Evolutionary conservation across 768 basidiomycete species (phyloP).

Genomic region (Postia placenta): DNA sequence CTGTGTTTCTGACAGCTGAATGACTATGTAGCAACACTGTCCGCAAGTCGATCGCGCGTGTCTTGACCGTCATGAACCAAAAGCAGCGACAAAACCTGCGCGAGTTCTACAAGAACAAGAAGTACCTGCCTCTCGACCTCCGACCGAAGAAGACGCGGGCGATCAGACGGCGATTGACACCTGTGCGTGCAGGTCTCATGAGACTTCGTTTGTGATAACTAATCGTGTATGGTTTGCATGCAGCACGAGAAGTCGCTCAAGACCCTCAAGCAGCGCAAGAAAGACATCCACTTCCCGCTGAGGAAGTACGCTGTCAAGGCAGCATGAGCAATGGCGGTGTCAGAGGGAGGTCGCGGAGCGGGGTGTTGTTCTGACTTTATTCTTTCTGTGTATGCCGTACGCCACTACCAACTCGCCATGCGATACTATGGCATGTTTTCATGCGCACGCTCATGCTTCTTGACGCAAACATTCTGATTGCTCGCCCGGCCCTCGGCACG

Average conservation of each 20-base stretch:
- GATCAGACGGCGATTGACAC: slow-evolving; percentile 91
- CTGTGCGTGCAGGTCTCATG: slow-evolving; percentile 42
- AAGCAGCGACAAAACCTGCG: slow-evolving; percentile 95
- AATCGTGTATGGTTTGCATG: slow-evolving; percentile 4
- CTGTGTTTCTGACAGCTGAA: background rate
- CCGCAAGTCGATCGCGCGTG: slow-evolving; percentile 98
- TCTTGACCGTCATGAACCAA: slow-evolving; percentile 97
- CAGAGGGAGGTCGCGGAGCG: slow-evolving; percentile 15
- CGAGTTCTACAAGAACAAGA: slow-evolving; percentile 97
- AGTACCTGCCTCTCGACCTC: slow-evolving; percentile 94
- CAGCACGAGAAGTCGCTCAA: slow-evolving; percentile 81
- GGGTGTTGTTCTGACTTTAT: slow-evolving; percentile 22
- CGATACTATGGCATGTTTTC: slow-evolving; percentile 19
- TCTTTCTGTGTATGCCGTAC: slow-evolving; percentile 35
- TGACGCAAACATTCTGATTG: no score
- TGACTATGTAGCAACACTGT: slow-evolving; percentile 65
- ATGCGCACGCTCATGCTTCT: background rate
- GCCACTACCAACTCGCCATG: slow-evolving; percentile 29
- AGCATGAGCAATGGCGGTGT: slow-evolving; percentile 30
- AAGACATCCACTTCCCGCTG: slow-evolving; percentile 87
- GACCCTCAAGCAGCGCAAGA: slow-evolving; percentile 93
- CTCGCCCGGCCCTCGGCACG: no score
- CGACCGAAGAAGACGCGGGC: slow-evolving; percentile 98
- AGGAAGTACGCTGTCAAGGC: slow-evolving; percentile 97
- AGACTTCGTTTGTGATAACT: background rate